phyloP scores from a whole-genome alignment of 169 alveolate genomes.

The Plasmodium cynomolgi region DNA sequence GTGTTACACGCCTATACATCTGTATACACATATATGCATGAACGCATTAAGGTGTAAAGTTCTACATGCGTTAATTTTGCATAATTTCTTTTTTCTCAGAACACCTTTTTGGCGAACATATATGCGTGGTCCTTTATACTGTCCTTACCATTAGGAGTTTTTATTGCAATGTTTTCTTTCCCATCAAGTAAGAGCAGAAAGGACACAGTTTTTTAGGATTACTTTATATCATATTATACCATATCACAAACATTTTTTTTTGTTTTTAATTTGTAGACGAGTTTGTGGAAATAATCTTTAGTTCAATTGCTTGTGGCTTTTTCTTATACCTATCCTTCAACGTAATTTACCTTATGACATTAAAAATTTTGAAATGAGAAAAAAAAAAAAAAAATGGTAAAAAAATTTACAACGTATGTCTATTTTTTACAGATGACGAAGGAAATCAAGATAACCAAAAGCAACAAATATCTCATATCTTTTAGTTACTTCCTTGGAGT shows the following conservation, averaged over 20 bases:
- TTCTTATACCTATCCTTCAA: conserved; percentile 68
- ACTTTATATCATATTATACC: neutral
- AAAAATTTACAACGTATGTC: neutral
- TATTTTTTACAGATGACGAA: conserved; percentile 68
- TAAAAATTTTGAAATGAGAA: conserved; percentile 3
- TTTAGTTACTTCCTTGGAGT: conserved; percentile 72
- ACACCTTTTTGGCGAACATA: conserved; percentile 32
- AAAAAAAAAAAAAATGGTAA: conserved; percentile 11
- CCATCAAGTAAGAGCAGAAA: conserved; percentile 64
- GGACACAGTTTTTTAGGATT: neutral
- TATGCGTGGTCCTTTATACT: conserved; percentile 70
- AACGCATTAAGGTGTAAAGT: conserved; percentile 1
- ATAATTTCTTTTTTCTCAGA: conserved; percentile 27
- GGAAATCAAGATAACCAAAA: conserved; percentile 47
- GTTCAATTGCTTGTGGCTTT: conserved; percentile 71
- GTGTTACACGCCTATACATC: neutral
- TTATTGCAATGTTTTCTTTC: conserved; percentile 61
- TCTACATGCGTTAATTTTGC: neutral
- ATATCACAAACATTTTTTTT: conserved; percentile 1
- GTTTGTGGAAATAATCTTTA: conserved; percentile 65
- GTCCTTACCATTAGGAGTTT: conserved; percentile 69
- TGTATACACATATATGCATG: neutral
- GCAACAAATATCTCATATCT: conserved; percentile 41
- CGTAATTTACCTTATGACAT: conserved; percentile 34
- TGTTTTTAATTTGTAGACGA: conserved; percentile 41